These are phyloP conservation scores for Penicillium chermesinum DNA, from an alignment of 495 filamentous ascomycete genomes.

Conservation along the genomic window DNA sequence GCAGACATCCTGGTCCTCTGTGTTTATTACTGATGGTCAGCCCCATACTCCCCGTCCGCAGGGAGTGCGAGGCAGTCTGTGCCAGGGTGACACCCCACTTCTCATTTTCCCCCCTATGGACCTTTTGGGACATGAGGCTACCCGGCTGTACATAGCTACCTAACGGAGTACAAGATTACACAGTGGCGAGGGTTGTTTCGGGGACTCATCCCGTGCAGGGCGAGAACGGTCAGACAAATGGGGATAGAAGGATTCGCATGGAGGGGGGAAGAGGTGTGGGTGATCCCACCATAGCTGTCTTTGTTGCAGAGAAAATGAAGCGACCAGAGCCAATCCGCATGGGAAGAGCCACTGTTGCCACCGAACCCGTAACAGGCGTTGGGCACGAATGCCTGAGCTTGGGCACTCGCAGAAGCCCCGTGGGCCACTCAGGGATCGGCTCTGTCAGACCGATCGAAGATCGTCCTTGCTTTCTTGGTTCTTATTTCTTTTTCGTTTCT, in stretches of 20 bases:
- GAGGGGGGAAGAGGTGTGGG: not conserved
- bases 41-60: not conserved
- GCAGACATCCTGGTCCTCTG: not conserved
- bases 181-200: not conserved
- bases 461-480: not conserved
- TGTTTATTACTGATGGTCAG: not conserved
- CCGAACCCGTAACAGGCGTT: constrained; percentile 24
- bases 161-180: not conserved
- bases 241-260: too few species aligned
- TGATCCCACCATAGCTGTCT: constrained; percentile 2
- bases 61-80: not conserved
- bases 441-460: constrained; percentile 17
- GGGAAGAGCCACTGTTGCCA: constrained; percentile 18
- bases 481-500: not conserved
- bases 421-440: constrained; percentile 18
- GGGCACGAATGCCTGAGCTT: constrained; percentile 44
- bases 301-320: not conserved
- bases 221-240: not conserved
- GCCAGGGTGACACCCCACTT: not conserved
- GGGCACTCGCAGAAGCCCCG: constrained; percentile 21
- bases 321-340: constrained; percentile 13
- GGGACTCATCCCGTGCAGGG: not conserved
- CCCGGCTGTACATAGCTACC: not conserved
- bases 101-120: not conserved
- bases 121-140: not conserved